Evolutionary conservation across 805 yeast genomes (phyloP).

Genomic region (Lachancea nothofagi): DNA sequence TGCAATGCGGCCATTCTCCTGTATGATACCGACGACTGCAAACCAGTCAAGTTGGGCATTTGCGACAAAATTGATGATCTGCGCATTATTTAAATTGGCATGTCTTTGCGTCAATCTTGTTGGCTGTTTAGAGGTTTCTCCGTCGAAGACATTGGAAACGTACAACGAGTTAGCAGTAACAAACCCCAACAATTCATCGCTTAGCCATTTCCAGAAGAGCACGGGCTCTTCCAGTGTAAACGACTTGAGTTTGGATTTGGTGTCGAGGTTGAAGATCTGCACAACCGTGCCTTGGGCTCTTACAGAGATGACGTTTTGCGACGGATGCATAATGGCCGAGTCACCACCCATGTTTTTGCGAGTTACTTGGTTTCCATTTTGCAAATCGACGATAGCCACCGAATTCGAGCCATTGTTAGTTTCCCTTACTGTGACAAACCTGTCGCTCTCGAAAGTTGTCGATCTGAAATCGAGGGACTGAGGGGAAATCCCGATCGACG

Average conservation of each 20-base stretch:
- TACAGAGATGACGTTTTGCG: constrained; percentile 80
- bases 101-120: constrained; percentile 77
- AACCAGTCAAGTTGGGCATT: constrained; percentile 84
- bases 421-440: constrained; percentile 78
- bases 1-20: constrained; percentile 87
- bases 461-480: constrained; percentile 85
- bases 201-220: constrained; percentile 93
- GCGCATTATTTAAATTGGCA: constrained; percentile 68
- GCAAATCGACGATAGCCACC: constrained; percentile 89
- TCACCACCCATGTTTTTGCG: constrained; percentile 96
- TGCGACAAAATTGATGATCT: constrained; percentile 84
- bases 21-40: constrained; percentile 91
- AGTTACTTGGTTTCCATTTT: constrained; percentile 69
- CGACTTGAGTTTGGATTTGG: constrained; percentile 85
- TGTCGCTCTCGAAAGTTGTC: constrained; percentile 90
- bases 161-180: constrained; percentile 72
- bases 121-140: constrained; percentile 75
- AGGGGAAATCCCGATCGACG: constrained; percentile 79
- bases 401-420: constrained; percentile 59
- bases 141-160: constrained; percentile 81
- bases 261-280: constrained; percentile 84
- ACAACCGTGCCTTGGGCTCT: constrained; percentile 95
- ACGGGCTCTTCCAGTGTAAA: constrained; percentile 83
- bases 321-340: constrained; percentile 93
- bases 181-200: constrained; percentile 66